A percentile compares a stretch with the other conserved stretches of the same genome.
Evolutionary conservation across 2,329 filamentous ascomycete genomes (phyloP).

Genomic region (Cyclaneusma minus): DNA sequence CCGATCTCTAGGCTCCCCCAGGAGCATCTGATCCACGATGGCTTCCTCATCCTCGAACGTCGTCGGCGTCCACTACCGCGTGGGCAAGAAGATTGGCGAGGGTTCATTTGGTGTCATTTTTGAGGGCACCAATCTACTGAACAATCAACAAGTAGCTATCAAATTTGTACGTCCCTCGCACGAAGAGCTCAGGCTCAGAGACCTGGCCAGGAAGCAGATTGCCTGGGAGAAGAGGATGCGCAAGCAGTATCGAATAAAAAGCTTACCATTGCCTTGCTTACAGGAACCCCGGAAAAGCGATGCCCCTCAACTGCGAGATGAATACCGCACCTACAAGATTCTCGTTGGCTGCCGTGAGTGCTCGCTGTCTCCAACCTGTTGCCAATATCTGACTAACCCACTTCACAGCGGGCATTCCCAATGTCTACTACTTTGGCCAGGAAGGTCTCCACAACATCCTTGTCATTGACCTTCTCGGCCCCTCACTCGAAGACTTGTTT

Average conservation of each 20-base stretch:
- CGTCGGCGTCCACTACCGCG: conserved; percentile 94
- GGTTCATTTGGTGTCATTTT: conserved; percentile 98
- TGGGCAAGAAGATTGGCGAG: conserved; percentile 99
- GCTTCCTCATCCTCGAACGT: conserved; percentile 88
- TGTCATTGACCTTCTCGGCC: conserved; percentile 89
- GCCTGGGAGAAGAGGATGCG: too few species aligned
- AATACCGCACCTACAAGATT: conserved; percentile 99
- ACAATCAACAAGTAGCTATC: conserved; percentile 98
- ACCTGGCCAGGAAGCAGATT: too few species aligned
- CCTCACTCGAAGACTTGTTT: conserved; percentile 90
- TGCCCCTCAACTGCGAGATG: conserved; percentile 91
- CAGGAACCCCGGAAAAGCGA: conserved; percentile 98
- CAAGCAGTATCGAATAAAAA: too few species aligned
- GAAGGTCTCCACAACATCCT: conserved; percentile 98
- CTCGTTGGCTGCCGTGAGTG: conserved; percentile 95
- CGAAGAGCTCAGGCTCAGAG: neutral
- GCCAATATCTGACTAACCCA: conserved; percentile 20
- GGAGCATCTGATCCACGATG: too few species aligned
- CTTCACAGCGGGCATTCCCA: conserved; percentile 76
- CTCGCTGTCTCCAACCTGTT: too few species aligned
- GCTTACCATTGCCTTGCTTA: too few species aligned
- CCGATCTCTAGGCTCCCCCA: too few species aligned
- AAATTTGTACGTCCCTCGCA: conserved; percentile 65
- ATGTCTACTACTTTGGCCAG: conserved; percentile 99
- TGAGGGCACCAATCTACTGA: conserved; percentile 93